A percentile compares a stretch with the other conserved stretches of the same genome.
phyloP scores from a whole-genome alignment of 768 basidiomycete species.

The Serpula lacrymans region DNA sequence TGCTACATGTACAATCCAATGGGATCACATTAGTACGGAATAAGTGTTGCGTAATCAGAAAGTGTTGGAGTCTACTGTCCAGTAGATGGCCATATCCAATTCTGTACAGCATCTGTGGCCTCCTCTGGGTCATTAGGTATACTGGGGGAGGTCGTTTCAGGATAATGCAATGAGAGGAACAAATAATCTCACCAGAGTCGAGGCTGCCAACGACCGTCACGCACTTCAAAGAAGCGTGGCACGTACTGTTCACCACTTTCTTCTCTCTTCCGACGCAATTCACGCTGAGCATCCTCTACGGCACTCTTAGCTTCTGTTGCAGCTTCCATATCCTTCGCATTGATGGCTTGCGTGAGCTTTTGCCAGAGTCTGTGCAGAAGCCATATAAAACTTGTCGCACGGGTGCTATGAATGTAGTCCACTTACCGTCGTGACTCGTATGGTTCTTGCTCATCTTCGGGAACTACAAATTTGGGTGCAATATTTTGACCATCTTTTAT shows the following conservation, averaged over 20 bases:
- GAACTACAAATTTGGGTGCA: slow-evolving; percentile 78
- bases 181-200: slow-evolving; percentile 59
- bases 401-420: no score
- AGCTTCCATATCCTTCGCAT: slow-evolving; percentile 86
- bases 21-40: slow-evolving; percentile 35
- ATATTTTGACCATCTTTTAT: slow-evolving; percentile 68
- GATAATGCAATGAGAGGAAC: background rate
- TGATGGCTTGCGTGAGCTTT: slow-evolving; percentile 81
- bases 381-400: background rate
- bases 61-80: no score
- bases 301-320: slow-evolving; percentile 87
- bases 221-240: slow-evolving; percentile 79
- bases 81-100: slow-evolving; percentile 69
- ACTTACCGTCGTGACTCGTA: slow-evolving; percentile 85
- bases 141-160: slow-evolving; percentile 33
- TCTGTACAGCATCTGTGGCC: slow-evolving; percentile 61
- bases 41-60: no score
- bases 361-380: slow-evolving; percentile 63
- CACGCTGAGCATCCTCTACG: slow-evolving; percentile 92
- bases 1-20: slow-evolving; percentile 37
- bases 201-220: slow-evolving; percentile 79
- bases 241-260: slow-evolving; percentile 64
- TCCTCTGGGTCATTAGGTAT: slow-evolving; percentile 66
- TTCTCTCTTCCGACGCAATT: slow-evolving; percentile 69
- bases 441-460: slow-evolving; percentile 83